phyloP scores from a whole-genome alignment of 352 stramenopile species.

The Phytopythium ostracodes region DNA sequence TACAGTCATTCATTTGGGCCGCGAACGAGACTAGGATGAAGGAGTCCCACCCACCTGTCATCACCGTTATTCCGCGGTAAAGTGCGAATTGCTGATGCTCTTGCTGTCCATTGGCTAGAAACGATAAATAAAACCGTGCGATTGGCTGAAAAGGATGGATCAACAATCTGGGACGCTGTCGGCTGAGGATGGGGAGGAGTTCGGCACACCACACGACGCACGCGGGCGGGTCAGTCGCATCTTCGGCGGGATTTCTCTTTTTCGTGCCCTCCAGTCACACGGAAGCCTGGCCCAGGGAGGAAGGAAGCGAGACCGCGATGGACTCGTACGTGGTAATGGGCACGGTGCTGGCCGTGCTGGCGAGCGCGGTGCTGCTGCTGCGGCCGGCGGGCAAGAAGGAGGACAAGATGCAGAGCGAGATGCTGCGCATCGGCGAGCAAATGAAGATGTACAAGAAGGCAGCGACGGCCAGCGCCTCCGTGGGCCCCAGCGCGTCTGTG shows the following conservation, averaged over 20 bases:
- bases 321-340: conserved; percentile 70
- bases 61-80: background rate
- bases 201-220: background rate
- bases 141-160: background rate
- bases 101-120: background rate
- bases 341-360: conserved; percentile 63
- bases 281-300: too few relatives aligned
- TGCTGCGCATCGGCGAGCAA: conserved; percentile 68
- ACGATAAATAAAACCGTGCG: background rate
- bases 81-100: background rate
- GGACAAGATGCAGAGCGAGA: conserved; percentile 64
- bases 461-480: conserved; percentile 13
- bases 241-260: conserved; percentile 8
- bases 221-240: too few relatives aligned
- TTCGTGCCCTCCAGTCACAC: too few relatives aligned
- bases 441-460: conserved; percentile 83
- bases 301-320: conserved; percentile 11
- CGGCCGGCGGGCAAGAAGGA: conserved; percentile 44
- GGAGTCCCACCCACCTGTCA: background rate
- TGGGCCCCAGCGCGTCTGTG: background rate
- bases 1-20: too few relatives aligned
- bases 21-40: too few relatives aligned
- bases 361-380: conserved; percentile 57
- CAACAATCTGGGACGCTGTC: background rate
- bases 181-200: too few relatives aligned